Evolutionary conservation across 129 eudicot species (phyloP), one percentile per base, ranked within the genome.

Genomic region (Logfia minima): DNA sequence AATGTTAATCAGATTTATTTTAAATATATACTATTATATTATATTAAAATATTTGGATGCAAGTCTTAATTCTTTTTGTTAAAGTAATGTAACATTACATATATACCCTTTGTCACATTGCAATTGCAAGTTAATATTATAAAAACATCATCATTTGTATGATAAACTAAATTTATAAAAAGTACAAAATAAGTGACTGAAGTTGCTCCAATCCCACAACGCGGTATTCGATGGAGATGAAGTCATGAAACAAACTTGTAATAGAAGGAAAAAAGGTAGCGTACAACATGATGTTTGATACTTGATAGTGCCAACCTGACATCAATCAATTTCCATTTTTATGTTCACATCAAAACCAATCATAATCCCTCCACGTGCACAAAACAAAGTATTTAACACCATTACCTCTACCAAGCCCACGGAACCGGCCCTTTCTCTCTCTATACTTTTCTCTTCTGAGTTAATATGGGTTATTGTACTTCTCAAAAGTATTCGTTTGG

Each of bases 351-450:
- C 83, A 48, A 37, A 32, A 4, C 75, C 79, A 72, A 71, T 75
- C 16, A 0, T 14, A 77, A 13, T 43, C 17, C 17, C 63, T 19
- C 81, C 85, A 85, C 88, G 85, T 81, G 85, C 37, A 82, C 37
- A 18, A 2, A 11, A 43, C 78, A 71, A 58, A 72, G 2, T 34
- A 71, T 43, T 39, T 72, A 39, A 76, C 23, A 52, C 56, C n/a
- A 60, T 3, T n/a, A 63, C 13, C 81, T 66, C 70, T 8, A 64
- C 51, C 65, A 70, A 71, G 3, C 71, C 77, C 76, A 60, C 59
- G 35, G 67, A 74, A 70, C 72, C 72, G 64, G 81, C 79, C 68
- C 35, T 9, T 8, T 26, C 18, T 71, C 74, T 60, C 37, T 34
- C 37, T 34, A 5, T 70, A 71, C 43, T 59, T 59, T 41, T 52